phyloP scores from a whole-genome alignment of 805 yeast species.

The Saturnispora quitensis region DNA sequence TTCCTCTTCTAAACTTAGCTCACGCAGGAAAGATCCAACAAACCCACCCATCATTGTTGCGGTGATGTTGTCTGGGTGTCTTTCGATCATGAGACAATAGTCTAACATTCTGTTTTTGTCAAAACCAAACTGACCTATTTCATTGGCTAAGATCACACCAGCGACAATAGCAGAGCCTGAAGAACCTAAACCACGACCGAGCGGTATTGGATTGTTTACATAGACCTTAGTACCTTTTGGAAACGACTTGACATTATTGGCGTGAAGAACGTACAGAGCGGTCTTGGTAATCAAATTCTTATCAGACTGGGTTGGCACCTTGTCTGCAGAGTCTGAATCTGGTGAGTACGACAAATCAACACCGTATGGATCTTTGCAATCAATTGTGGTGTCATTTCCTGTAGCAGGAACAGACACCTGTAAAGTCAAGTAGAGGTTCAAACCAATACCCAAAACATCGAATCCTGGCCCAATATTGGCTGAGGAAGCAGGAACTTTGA shows the following conservation, averaged over 20 bases:
- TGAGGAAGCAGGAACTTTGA: conserved; percentile 89
- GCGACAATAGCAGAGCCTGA: conserved; percentile 98
- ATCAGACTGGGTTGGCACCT: conserved; percentile 69
- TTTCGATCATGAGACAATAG: conserved; percentile 92
- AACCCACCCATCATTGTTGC: conserved; percentile 99
- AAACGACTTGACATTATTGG: conserved; percentile 66
- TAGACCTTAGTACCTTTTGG: conserved; percentile 77
- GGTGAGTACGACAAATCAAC: conserved; percentile 59
- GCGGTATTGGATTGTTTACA: conserved; percentile 85
- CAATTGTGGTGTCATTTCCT: conserved; percentile 30
- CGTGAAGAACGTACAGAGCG: conserved; percentile 83
- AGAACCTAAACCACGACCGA: conserved; percentile 95
- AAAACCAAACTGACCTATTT: conserved; percentile 64
- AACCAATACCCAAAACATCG: conserved; percentile 90
- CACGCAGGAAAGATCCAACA: conserved; percentile 89
- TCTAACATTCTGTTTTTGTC: conserved; percentile 80
- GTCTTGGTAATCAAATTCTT: conserved; percentile 85
- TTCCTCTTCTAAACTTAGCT: conserved; percentile 60
- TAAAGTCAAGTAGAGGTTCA: conserved; percentile 64
- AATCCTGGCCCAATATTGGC: conserved; percentile 99
- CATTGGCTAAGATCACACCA: conserved; percentile 86
- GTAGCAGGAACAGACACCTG: conserved; percentile 47
- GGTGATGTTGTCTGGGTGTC: conserved; percentile 97
- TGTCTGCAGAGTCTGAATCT: conserved; percentile 33
- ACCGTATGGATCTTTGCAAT: conserved; percentile 55